phyloP scores from a whole-genome alignment of 2,329 filamentous ascomycete species.

The Fusarium clavum region DNA sequence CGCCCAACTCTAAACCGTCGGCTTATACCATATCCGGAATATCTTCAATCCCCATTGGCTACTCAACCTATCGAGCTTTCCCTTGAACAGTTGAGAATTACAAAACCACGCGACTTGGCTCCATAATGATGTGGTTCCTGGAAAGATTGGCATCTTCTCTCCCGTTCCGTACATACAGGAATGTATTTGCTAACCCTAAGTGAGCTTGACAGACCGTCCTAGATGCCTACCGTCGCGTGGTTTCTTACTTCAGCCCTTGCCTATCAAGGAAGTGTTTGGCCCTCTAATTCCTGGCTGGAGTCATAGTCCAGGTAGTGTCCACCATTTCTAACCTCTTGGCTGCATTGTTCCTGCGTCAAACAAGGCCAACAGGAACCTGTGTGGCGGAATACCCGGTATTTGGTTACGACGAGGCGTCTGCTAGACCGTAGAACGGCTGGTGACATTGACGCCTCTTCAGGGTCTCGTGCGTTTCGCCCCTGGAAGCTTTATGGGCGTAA shows the following conservation, averaged over 20 bases:
- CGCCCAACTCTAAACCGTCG: background rate
- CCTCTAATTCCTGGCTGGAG: conserved; percentile 1
- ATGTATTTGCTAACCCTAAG: background rate
- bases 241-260: background rate
- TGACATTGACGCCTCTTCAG: conserved; percentile 9
- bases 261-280: background rate
- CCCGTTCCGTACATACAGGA: conserved; percentile 10
- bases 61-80: background rate
- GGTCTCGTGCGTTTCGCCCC: conserved; percentile 21
- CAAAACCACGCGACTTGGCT: background rate
- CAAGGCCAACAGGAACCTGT: background rate
- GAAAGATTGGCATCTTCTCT: background rate
- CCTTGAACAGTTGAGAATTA: background rate
- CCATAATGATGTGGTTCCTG: background rate
- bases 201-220: background rate
- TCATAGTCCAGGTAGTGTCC: background rate
- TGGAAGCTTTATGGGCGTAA: background rate
- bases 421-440: background rate
- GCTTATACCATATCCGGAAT: conserved; percentile 24
- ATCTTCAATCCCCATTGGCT: conserved; percentile 1
- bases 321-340: conserved; percentile 3
- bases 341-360: conserved; percentile 18
- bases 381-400: conserved; percentile 24
- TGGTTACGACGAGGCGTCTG: conserved; percentile 3
- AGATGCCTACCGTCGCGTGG: background rate